Evolutionary conservation across 2,329 filamentous ascomycete species (phyloP).

Genomic region (Trichophyton rubrum): DNA sequence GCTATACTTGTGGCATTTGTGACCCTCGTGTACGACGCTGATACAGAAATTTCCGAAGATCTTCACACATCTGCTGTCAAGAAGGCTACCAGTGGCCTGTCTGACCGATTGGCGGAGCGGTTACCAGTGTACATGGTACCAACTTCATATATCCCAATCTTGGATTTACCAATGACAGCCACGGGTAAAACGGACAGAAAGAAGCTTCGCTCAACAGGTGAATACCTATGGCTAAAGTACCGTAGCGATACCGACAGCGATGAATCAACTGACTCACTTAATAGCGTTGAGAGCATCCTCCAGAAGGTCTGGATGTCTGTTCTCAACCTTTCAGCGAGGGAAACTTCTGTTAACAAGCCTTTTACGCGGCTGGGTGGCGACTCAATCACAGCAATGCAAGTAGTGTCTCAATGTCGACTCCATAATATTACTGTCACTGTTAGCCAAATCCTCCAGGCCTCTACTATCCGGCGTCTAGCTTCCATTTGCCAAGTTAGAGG

Average conservation of each 20-base stretch:
- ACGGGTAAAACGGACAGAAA: constrained; percentile 2
- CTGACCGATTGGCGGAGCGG: background rate
- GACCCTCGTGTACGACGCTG: background rate
- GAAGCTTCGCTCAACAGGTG: background rate
- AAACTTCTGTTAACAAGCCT: constrained; percentile 3
- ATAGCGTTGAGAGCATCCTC: constrained; percentile 1
- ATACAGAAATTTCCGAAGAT: background rate
- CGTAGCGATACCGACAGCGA: background rate
- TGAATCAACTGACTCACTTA: background rate
- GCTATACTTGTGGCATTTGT: background rate
- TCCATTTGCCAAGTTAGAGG: background rate
- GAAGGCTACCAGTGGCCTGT: background rate
- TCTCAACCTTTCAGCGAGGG: constrained; percentile 6
- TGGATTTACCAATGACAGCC: background rate
- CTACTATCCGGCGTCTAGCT: background rate
- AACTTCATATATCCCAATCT: constrained; percentile 2
- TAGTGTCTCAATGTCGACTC: constrained; percentile 5
- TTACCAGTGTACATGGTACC: constrained; percentile 7
- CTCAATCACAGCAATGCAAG: constrained; percentile 8
- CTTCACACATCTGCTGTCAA: background rate
- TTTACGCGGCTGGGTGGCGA: constrained; percentile 7
- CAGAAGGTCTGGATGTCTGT: constrained; percentile 9
- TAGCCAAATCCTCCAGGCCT: background rate
- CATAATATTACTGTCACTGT: background rate
- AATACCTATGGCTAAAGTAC: background rate